Evolutionary conservation across 148 eudicot species (phyloP), one percentile per base, ranked within the genome.

Genomic region (Salicornia ramosissima): DNA sequence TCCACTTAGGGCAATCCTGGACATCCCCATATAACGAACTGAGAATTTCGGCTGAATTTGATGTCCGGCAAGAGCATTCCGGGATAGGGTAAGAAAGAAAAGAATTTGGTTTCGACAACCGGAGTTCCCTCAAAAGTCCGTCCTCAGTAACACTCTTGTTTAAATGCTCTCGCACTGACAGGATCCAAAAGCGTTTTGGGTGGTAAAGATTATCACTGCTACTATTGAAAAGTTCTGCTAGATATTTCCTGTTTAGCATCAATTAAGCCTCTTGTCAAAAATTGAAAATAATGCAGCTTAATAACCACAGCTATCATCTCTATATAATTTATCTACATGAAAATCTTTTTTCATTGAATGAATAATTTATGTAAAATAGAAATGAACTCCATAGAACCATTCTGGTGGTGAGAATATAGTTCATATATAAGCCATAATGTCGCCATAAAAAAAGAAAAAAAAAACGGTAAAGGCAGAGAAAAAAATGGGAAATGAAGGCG

Each of bases 81-180:
- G 95, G 98, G 65, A 88, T 59, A 0, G 98, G 98, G 73, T 88
- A 86, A 46, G 96, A 90, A 40, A 93, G 88, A 71, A 93, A 87
- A 5, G 82, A 74, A 25, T 73, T 68, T 1, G 85, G 80, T 79
- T 88, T 93, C 67, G 90, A 83, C 21, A 33, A 69, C 45, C 54
- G 77, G 49, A 74, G 62, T 57, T 87, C 87, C 74, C 84, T 80
- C 55, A 68, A 15, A 63, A 93, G 78, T 46, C 98, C 98, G 57
- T 90, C 96, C 68, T 81, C 86, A 2, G 85, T 74, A 11, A 83
- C 77, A 80, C 96, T 90, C 73, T 71, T 81, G 79, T 90, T 93
- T 36, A 93, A 86, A 79, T 93, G 98, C 29, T 84, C 85, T 66
- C 89, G 83, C 47, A 90, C 85, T 16, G 87, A 74, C 28, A 85